Conservation (phyloP, 768 basidiomycete species). For the Aureoboletus auriporus region DNA sequence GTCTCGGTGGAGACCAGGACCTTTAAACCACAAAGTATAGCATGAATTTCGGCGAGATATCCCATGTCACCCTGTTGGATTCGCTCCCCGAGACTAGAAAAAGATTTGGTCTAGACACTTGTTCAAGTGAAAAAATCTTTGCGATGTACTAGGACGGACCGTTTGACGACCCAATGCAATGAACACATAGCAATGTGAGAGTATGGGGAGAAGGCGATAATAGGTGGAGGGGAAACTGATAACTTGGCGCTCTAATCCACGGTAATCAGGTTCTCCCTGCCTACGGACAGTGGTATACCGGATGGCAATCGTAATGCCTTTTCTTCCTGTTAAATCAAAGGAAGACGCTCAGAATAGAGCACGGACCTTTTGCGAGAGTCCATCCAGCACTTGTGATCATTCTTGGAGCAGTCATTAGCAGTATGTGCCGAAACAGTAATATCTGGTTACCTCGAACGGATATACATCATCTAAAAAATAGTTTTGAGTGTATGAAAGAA, state of each 20-base stretch:
- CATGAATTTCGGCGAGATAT: slow-evolving; percentile 69
- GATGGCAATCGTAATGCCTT: slow-evolving; percentile 53
- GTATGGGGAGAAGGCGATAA: slow-evolving; percentile 65
- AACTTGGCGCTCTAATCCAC: slow-evolving; percentile 60
- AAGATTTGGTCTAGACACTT: slow-evolving; percentile 40
- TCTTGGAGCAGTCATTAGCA: slow-evolving; percentile 28
- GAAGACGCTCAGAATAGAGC: background rate
- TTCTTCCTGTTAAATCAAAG: slow-evolving; percentile 28
- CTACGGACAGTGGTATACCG: slow-evolving; percentile 71
- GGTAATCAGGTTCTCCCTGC: slow-evolving; percentile 51
- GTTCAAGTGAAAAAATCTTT: background rate
- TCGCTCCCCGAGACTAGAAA: slow-evolving; percentile 44
- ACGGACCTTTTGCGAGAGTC: slow-evolving; percentile 59
- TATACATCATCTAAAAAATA: slow-evolving; percentile 60
- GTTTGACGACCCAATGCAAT: slow-evolving; percentile 58
- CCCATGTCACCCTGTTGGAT: slow-evolving; percentile 56
- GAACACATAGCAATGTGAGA: slow-evolving; percentile 68
- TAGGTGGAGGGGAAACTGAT: slow-evolving; percentile 73
- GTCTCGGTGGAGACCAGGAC: slow-evolving; percentile 49
- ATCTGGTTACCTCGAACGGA: slow-evolving; percentile 51
- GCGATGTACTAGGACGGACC: slow-evolving; percentile 34
- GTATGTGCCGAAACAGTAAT: background rate
- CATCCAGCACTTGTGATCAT: slow-evolving; percentile 65
- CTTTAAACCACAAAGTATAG: slow-evolving; percentile 67
- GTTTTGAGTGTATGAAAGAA: background rate